These are phyloP conservation scores for Eucommia ulmoides DNA, from an alignment of 257 asterid genomes.

Conservation along the genomic window DNA sequence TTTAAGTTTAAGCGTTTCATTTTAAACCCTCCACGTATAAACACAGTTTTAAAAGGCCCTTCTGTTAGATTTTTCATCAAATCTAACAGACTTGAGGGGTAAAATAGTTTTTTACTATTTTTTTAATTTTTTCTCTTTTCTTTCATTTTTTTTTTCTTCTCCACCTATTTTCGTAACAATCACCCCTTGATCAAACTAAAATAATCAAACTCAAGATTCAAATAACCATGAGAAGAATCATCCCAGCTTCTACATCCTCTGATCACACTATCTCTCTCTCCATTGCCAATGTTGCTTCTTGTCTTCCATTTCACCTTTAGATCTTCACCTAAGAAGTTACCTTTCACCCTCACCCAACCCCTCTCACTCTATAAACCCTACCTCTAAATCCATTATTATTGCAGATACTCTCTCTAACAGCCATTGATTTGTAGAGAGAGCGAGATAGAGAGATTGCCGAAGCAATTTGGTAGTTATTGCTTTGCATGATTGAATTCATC, in stretches of 20 bases:
- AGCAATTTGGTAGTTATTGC: neutral
- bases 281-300: conserved; percentile 7
- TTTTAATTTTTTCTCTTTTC: too few species aligned
- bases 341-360: conserved; percentile 45
- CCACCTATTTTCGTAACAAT: too few species aligned
- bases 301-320: conserved; percentile 30
- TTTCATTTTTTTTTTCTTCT: too few species aligned
- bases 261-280: neutral
- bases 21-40: too few species aligned
- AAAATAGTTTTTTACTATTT: too few species aligned
- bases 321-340: conserved; percentile 67
- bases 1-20: too few species aligned
- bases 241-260: conserved; percentile 45
- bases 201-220: conserved; percentile 64
- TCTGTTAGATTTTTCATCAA: too few species aligned
- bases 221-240: conserved; percentile 47
- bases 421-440: neutral
- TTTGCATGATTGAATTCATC: neutral
- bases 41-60: too few species aligned
- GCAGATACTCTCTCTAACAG: neutral
- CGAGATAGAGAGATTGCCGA: too few species aligned
- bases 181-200: too few species aligned
- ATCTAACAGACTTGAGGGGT: too few species aligned
- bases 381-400: neutral
- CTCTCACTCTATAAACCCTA: neutral